Conservation (phyloP, 768 basidiomycete species). For the Russula ochroleuca region DNA sequence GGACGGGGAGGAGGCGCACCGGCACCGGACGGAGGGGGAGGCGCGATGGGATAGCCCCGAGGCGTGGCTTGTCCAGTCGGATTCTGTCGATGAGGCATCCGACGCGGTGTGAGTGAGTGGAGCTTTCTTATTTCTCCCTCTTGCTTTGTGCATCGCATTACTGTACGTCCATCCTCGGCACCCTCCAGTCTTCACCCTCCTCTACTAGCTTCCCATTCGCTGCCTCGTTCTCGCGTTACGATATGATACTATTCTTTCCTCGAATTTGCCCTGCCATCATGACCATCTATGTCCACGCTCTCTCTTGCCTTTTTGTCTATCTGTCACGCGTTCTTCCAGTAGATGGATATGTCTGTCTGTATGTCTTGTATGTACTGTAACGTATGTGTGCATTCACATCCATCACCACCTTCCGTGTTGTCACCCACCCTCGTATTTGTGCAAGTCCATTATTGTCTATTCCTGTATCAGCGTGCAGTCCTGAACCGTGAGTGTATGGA, state of each 20-base stretch:
- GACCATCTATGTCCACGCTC: not conserved
- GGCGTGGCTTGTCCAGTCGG: constrained; percentile 23
- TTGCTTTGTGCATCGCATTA: too few relatives aligned
- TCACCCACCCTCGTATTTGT: not conserved
- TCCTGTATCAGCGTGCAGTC: not conserved
- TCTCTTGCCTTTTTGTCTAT: not conserved
- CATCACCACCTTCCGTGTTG: not conserved
- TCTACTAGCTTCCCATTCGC: not conserved
- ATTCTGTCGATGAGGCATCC: constrained; percentile 1
- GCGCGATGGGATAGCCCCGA: constrained; percentile 18
- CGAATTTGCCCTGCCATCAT: not conserved
- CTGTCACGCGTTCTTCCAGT: not conserved
- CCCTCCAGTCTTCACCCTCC: not conserved
- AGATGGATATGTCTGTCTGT: not conserved
- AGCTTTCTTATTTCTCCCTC: not conserved
- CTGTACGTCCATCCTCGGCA: too few relatives aligned
- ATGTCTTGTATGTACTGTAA: not conserved
- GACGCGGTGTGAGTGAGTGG: not conserved
- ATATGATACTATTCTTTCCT: not conserved
- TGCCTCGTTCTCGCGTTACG: not conserved
- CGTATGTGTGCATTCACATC: not conserved
- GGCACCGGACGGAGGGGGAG: too few relatives aligned
- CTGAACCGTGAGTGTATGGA: not conserved
- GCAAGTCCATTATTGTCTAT: constrained; percentile 11
- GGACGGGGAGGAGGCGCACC: not conserved